A percentile compares a stretch with the other conserved stretches of the same genome.
Conservation (phyloP, 805 yeast species). For the Metschnikowia colocasiae region DNA sequence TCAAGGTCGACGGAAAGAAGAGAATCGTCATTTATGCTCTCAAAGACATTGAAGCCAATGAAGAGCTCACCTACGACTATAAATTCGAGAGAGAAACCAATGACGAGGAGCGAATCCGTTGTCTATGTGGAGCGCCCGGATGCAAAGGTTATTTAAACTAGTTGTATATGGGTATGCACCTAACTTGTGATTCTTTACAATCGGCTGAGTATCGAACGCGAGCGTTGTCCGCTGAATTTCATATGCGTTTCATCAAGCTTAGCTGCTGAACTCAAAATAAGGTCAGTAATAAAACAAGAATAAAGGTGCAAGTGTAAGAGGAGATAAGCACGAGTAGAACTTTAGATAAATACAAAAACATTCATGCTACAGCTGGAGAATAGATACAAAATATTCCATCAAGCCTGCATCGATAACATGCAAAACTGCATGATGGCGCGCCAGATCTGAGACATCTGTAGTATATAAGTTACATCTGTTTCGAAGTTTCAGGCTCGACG, state of each 20-base stretch:
- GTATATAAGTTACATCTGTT: background rate
- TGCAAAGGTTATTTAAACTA: slow-evolving; percentile 90
- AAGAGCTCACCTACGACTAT: slow-evolving; percentile 93
- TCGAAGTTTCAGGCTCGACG: background rate
- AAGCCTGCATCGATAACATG: background rate
- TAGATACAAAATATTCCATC: background rate
- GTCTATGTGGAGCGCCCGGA: slow-evolving; percentile 92
- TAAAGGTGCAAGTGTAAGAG: background rate
- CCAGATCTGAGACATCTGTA: background rate
- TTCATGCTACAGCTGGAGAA: background rate
- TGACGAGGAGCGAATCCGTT: slow-evolving; percentile 81
- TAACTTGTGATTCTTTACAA: background rate
- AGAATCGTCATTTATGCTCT: slow-evolving; percentile 93
- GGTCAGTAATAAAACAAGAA: background rate
- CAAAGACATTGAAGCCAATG: slow-evolving; percentile 81
- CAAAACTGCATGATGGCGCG: background rate
- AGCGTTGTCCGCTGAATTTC: background rate
- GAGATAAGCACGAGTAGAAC: background rate
- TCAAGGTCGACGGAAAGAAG: slow-evolving; percentile 89
- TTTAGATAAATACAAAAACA: background rate
- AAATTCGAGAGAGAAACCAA: slow-evolving; percentile 90
- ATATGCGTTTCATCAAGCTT: background rate
- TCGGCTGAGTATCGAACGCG: background rate
- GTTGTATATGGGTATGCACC: background rate
- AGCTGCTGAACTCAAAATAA: background rate